These are phyloP conservation scores for Paraurostyla sp. DNA, from an alignment of 73 alveolate genomes.

Conservation along the genomic window DNA sequence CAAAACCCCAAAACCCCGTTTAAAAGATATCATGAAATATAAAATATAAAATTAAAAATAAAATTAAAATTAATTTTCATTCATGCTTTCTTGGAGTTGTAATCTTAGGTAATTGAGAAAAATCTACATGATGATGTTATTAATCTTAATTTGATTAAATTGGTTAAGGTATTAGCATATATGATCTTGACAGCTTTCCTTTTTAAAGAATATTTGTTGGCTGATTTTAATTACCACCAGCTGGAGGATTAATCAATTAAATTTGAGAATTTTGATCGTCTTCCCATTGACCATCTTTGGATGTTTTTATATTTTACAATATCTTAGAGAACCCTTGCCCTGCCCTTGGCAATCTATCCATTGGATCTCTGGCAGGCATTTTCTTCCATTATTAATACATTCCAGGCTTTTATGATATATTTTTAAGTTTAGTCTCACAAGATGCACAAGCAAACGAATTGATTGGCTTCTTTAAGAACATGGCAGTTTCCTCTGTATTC, in stretches of 20 bases:
- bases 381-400: constrained; percentile 9
- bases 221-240: neutral
- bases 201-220: neutral
- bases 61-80: neutral
- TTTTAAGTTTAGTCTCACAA: constrained; percentile 37
- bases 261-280: neutral
- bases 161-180: constrained; percentile 6
- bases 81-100: constrained; percentile 42
- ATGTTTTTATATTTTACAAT: constrained; percentile 3
- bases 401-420: constrained; percentile 5
- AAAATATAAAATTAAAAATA: neutral
- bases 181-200: neutral
- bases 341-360: constrained; percentile 54
- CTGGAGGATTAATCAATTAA: neutral
- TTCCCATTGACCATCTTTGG: constrained; percentile 20
- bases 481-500: constrained; percentile 8
- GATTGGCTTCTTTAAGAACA: constrained; percentile 42
- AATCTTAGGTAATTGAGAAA: neutral
- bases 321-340: constrained; percentile 56
- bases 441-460: constrained; percentile 33
- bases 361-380: constrained; percentile 46
- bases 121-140: neutral
- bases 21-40: neutral
- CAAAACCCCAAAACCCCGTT: constrained; percentile 35
- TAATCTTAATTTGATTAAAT: neutral